Percentiles rank a stretch among this genome's conserved stretches.
Conservation (phyloP, 768 basidiomycete genomes). For the Saitozyma sp. region DNA sequence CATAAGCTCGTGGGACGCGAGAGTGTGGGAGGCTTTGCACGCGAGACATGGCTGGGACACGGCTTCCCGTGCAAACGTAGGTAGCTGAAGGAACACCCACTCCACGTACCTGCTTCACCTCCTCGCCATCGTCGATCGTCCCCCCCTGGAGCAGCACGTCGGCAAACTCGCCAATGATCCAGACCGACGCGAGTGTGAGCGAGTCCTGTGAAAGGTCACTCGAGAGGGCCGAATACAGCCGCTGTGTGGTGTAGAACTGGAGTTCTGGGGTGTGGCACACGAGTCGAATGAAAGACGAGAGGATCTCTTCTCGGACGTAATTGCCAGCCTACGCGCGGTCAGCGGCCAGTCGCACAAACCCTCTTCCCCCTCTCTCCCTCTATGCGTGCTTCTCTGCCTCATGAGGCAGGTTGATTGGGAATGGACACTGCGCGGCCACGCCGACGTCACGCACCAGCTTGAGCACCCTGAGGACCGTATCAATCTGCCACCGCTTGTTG, state of each 20-base stretch:
- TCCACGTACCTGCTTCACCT: conserved; percentile 63
- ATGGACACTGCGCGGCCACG: no score
- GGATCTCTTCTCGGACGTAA: conserved; percentile 92
- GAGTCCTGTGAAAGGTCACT: conserved; percentile 95
- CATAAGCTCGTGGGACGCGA: background rate
- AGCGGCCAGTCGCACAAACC: background rate
- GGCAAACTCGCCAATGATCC: conserved; percentile 96
- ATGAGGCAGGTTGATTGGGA: no score
- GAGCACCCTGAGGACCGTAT: conserved; percentile 87
- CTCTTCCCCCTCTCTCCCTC: no score
- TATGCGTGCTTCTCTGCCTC: no score
- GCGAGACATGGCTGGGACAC: no score
- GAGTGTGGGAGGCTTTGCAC: no score
- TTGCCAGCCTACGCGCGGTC: conserved; percentile 75
- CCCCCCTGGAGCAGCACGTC: conserved; percentile 86
- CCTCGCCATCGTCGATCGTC: conserved; percentile 69
- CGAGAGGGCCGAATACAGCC: conserved; percentile 80
- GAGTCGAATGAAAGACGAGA: conserved; percentile 91
- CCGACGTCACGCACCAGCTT: conserved; percentile 66
- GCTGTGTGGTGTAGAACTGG: conserved; percentile 91
- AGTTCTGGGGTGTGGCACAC: conserved; percentile 96
- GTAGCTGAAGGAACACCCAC: no score
- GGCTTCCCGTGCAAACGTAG: no score
- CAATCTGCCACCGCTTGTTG: conserved; percentile 98
- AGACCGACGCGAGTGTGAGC: conserved; percentile 85